phyloP scores from a whole-genome alignment of 2,329 filamentous ascomycete genomes.

The Botryotinia calthae region DNA sequence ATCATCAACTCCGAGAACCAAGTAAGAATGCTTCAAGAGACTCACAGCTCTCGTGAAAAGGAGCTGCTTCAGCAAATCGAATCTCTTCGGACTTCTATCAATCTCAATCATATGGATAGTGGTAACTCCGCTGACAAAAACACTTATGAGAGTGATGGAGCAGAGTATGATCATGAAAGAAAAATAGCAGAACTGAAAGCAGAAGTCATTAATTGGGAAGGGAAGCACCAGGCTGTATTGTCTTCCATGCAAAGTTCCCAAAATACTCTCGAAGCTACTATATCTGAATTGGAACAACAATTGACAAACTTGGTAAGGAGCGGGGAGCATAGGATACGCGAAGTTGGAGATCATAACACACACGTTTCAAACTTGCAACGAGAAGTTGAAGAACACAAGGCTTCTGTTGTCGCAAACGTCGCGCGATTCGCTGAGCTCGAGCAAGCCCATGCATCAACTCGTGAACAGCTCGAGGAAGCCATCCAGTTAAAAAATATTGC shows the following conservation, averaged over 20 bases:
- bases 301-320: slow-evolving; percentile 40
- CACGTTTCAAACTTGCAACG: slow-evolving; percentile 61
- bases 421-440: slow-evolving; percentile 72
- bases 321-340: slow-evolving; percentile 47
- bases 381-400: slow-evolving; percentile 80
- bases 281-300: slow-evolving; percentile 68
- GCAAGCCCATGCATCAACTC: slow-evolving; percentile 63
- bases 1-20: slow-evolving; percentile 82
- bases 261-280: slow-evolving; percentile 66
- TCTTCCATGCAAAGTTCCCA: slow-evolving; percentile 71
- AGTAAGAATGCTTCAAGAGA: slow-evolving; percentile 69
- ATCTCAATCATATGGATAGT: slow-evolving; percentile 25
- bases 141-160: slow-evolving; percentile 21
- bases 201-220: slow-evolving; percentile 73
- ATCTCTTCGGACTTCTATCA: slow-evolving; percentile 50
- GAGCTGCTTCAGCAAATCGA: slow-evolving; percentile 72
- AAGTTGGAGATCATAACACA: slow-evolving; percentile 51
- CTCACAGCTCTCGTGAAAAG: slow-evolving; percentile 70
- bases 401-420: slow-evolving; percentile 66
- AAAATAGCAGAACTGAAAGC: slow-evolving; percentile 61
- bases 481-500: slow-evolving; percentile 54
- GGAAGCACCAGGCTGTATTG: slow-evolving; percentile 69
- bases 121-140: slow-evolving; percentile 21
- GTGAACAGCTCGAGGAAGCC: slow-evolving; percentile 66
- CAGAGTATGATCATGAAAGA: slow-evolving; percentile 36